Base-by-base conservation (phyloP, 805 yeast genomes). In the Zygosaccharomyces bailii region DNA sequence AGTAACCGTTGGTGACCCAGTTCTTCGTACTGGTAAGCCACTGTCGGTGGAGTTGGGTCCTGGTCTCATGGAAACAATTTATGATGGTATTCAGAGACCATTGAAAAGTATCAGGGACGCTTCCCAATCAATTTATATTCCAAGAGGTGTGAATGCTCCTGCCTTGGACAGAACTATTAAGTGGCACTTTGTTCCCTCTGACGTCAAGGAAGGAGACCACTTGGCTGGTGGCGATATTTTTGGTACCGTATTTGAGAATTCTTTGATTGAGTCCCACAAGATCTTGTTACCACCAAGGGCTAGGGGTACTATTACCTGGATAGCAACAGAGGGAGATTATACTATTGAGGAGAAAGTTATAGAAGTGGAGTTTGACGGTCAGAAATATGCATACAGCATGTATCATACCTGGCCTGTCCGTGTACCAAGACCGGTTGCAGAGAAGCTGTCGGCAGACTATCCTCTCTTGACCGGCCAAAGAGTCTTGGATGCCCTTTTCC, bases 331-430 rank as follows among this genome's bases (percentile, higher is more conserved):
- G 43, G 99, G 99, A 56, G 81, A 90, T 47, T 93, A 93, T 73
- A 80, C 83, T 34, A 88, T 93, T 45, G 96, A 87, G 55, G 96
- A 90, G 60, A 80, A 88, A 40, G 73, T 93, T 44, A 71, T 93
- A 57, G 99, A 93, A 72, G 87, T 93, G 49, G 99, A 93, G 71
- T 93, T 90, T 60, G 91, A 89, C 51, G 98, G 97, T 56, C 77
- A 80, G 62, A 85, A 78, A 56, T 77, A 76, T 55, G 74, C 78
- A 40, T 91, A 86, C 74, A 76, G 95, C 34, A 89, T 93, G 96
- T 88, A 80, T 84, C 99, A 93, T 71, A 83, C 96, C 21, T 93
- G 99, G 99, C 99, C 99, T 29, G 99, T 93, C 51, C 89, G 99
- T 77, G 96, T 90, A 35, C 98, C 99, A 59, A 84, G 99, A 73